These are phyloP conservation scores for Lablab purpureus DNA, from an alignment of 306 rosid species.

Conservation along the genomic window DNA sequence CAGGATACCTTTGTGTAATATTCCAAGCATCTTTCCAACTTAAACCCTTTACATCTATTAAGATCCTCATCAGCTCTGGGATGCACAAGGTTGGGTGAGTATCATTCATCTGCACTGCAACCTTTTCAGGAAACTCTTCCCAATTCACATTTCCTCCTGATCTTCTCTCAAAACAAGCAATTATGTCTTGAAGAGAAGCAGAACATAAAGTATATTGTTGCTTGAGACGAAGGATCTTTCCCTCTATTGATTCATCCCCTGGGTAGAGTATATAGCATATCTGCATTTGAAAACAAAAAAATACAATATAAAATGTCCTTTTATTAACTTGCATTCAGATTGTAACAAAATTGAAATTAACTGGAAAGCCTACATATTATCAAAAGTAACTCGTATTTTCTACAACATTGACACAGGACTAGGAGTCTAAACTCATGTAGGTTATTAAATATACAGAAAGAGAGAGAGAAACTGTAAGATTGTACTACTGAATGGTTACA, in stretches of 20 bases:
- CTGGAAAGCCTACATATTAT: slow-evolving; percentile 40
- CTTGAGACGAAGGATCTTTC: slow-evolving; percentile 91
- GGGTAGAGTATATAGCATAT: slow-evolving; percentile 93
- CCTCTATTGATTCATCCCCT: slow-evolving; percentile 93
- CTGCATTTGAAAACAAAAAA: slow-evolving; percentile 57
- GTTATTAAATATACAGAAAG: too few species aligned
- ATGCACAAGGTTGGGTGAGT: slow-evolving; percentile 99
- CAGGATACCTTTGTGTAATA: slow-evolving; percentile 78
- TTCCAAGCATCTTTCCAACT: slow-evolving; percentile 96
- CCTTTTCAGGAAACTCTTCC: slow-evolving; percentile 92
- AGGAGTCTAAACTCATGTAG: neutral
- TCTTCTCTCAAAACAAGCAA: slow-evolving; percentile 92
- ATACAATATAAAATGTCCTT: slow-evolving; percentile 27
- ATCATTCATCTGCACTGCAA: slow-evolving; percentile 99
- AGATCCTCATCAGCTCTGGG: slow-evolving; percentile 90
- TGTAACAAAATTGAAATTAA: slow-evolving; percentile 32
- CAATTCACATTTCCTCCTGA: slow-evolving; percentile 71
- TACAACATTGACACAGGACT: slow-evolving; percentile 17
- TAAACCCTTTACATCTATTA: slow-evolving; percentile 86
- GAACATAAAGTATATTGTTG: slow-evolving; percentile 98
- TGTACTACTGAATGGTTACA: too few species aligned
- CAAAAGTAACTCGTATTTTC: slow-evolving; percentile 31
- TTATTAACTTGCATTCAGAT: slow-evolving; percentile 37
- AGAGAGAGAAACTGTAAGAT: too few species aligned
- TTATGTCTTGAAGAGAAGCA: slow-evolving; percentile 96